Percentiles rank a stretch among this genome's conserved stretches.
phyloP scores from a whole-genome alignment of 768 basidiomycete genomes.

The Mrakia hoshinonis region DNA sequence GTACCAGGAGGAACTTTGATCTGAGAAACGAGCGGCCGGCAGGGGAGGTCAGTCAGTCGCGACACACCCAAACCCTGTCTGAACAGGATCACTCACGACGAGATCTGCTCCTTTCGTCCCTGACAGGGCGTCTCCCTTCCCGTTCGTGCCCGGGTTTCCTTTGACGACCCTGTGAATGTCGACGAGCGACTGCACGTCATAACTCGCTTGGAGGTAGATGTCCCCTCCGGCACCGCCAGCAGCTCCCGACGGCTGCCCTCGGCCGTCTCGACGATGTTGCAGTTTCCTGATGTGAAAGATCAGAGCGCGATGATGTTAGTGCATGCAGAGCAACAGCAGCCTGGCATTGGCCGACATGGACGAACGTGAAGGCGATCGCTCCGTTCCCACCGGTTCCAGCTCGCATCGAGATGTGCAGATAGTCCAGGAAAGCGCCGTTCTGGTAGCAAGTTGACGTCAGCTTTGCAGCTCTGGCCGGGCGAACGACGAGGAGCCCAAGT shows the following conservation, averaged over 20 bases:
- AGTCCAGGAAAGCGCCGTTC: slow-evolving; percentile 20
- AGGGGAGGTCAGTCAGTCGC: neutral
- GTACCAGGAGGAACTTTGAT: slow-evolving; percentile 30
- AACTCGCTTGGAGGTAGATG: slow-evolving; percentile 25
- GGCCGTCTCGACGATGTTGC: slow-evolving; percentile 13
- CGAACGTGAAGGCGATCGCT: slow-evolving; percentile 18
- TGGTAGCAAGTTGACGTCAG: neutral
- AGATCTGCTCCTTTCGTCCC: slow-evolving; percentile 18
- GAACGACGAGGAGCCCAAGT: neutral
- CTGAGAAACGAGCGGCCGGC: neutral
- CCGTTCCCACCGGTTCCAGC: slow-evolving; percentile 26
- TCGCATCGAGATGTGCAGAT: slow-evolving; percentile 16
- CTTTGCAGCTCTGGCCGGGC: neutral
- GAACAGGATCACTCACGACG: slow-evolving; percentile 3
- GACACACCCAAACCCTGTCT: too few species aligned
- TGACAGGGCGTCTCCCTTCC: slow-evolving; percentile 16
- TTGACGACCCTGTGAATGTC: neutral
- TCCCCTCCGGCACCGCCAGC: slow-evolving; percentile 21
- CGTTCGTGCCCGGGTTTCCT: slow-evolving; percentile 7
- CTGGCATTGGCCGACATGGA: neutral
- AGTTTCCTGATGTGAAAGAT: slow-evolving; percentile 1
- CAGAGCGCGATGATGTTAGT: too few species aligned
- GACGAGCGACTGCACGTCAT: slow-evolving; percentile 2
- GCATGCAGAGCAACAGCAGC: too few species aligned
- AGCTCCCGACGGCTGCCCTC: slow-evolving; percentile 22